phyloP scores from a whole-genome alignment of 495 filamentous ascomycete species.

The Hypoxylon intermedium region DNA sequence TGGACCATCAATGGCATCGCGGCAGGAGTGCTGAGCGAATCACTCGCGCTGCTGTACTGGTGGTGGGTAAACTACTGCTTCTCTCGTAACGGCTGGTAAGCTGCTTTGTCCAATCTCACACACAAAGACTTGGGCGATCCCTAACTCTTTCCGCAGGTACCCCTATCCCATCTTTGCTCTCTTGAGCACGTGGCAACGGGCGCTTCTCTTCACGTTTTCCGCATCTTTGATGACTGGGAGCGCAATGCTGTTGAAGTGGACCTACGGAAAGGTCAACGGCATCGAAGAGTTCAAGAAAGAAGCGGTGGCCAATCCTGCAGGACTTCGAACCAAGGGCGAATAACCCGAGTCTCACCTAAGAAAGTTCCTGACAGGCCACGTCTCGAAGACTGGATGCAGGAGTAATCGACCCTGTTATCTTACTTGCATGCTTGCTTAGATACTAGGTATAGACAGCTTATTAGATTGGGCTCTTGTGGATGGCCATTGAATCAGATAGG shows the following conservation, averaged over 20 bases:
- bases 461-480: too few species aligned
- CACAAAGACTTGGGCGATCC: slow-evolving; percentile 9
- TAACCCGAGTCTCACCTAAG: too few species aligned
- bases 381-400: too few species aligned
- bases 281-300: slow-evolving; percentile 50
- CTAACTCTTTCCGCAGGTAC: slow-evolving; percentile 62
- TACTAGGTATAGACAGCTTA: too few species aligned
- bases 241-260: slow-evolving; percentile 69
- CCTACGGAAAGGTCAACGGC: slow-evolving; percentile 76
- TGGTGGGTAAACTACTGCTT: slow-evolving; percentile 87
- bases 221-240: slow-evolving; percentile 75
- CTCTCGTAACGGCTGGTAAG: slow-evolving; percentile 74
- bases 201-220: slow-evolving; percentile 71
- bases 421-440: too few species aligned
- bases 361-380: not conserved
- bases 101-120: not conserved
- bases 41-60: slow-evolving; percentile 80
- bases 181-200: slow-evolving; percentile 65
- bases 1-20: slow-evolving; percentile 73
- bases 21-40: slow-evolving; percentile 66
- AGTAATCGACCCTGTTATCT: too few species aligned
- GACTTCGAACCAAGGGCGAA: slow-evolving; percentile 38
- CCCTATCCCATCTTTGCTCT: slow-evolving; percentile 84
- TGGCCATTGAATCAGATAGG: not conserved
- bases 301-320: slow-evolving; percentile 28